Base-by-base conservation (phyloP, 129 eudicot species). In the Centaurea solstitialis region DNA sequence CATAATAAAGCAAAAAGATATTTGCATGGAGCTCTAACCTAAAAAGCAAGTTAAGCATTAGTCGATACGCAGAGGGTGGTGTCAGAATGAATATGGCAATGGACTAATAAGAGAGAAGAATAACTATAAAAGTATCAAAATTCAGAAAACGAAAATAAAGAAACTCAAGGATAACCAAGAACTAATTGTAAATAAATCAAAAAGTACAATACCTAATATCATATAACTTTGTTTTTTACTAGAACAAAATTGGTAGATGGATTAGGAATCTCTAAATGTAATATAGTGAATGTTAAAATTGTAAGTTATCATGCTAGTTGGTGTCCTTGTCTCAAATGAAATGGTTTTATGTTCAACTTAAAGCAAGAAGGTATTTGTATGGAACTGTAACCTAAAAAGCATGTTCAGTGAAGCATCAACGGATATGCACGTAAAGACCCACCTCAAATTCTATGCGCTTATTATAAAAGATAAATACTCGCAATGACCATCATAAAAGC, bases 181-280 rank as follows among this genome's bases (percentile, higher is more conserved):
- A 50, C 3, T 53, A 8, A 24, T 13, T 53, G 45, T n/a, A 62
- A 62, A 0, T 76, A 76, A 9, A 62, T 11, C 50, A 35, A 21
- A 75, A 61, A 61, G 13, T 13, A 37, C 50, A 59, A 59, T n/a
- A 18, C 28, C 18, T 20, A 75, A 59, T 59, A 61, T 75, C 71
- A 76, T 61, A 64, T 43, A 38, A 38, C 1, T 64, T 21, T 76
- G 72, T 76, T 76, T 76, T 33, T 35, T 18, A 59, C 70, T 35
- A 35, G 57, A 18, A 15, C 15, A 53, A 62, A 62, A 21, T 21
- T n/a, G 28, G 28, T 62, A 6, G 12, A 62, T 62, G 26, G 68
- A 62, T 62, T 62, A 62, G 68, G 28, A 62, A n/a, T 18, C 68
- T 18, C 68, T 6, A 20, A 62, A 62, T 62, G 12, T 62, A 59